Evolutionary conservation across 352 stramenopile species (phyloP).

Genomic region (Phytophthora rubi): DNA sequence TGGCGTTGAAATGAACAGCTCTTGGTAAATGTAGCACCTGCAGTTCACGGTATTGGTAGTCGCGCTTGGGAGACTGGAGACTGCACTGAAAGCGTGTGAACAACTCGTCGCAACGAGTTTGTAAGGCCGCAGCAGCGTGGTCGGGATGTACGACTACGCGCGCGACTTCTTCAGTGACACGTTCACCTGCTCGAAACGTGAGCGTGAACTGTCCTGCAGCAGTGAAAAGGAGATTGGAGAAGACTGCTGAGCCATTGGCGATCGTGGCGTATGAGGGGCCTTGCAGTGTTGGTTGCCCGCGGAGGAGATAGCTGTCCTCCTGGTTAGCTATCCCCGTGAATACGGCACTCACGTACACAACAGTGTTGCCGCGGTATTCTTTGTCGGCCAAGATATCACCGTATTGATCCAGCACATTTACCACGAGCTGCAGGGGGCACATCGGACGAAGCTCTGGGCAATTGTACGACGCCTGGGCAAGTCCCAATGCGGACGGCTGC

Average conservation of each 20-base stretch:
- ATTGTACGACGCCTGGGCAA: slow-evolving; percentile 55
- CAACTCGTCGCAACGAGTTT: slow-evolving; percentile 37
- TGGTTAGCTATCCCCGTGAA: slow-evolving; percentile 4
- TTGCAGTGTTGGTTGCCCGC: slow-evolving; percentile 21
- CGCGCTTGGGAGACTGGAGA: neutral
- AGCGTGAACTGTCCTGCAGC: slow-evolving; percentile 52
- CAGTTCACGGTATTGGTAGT: slow-evolving; percentile 11
- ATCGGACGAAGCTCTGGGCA: slow-evolving; percentile 51
- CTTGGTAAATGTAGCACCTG: slow-evolving; percentile 36
- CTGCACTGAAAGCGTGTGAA: slow-evolving; percentile 46
- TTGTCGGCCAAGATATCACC: slow-evolving; percentile 40
- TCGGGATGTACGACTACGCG: slow-evolving; percentile 52
- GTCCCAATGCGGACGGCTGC: slow-evolving; percentile 41
- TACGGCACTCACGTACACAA: slow-evolving; percentile 32
- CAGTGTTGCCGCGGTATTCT: neutral
- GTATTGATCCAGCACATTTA: slow-evolving; percentile 67
- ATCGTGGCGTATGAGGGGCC: slow-evolving; percentile 29
- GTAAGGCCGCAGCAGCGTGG: slow-evolving; percentile 21
- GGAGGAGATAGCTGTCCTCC: slow-evolving; percentile 1
- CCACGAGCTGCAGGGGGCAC: slow-evolving; percentile 46
- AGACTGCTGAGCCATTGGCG: slow-evolving; percentile 46
- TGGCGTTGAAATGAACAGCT: slow-evolving; percentile 26
- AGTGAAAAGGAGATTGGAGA: slow-evolving; percentile 49
- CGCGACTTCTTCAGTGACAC: slow-evolving; percentile 44
- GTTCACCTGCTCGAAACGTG: slow-evolving; percentile 31